Evolutionary conservation across 371 early-diverging fungal species (phyloP).

Genomic region (Syncephalastrum racemosum): DNA sequence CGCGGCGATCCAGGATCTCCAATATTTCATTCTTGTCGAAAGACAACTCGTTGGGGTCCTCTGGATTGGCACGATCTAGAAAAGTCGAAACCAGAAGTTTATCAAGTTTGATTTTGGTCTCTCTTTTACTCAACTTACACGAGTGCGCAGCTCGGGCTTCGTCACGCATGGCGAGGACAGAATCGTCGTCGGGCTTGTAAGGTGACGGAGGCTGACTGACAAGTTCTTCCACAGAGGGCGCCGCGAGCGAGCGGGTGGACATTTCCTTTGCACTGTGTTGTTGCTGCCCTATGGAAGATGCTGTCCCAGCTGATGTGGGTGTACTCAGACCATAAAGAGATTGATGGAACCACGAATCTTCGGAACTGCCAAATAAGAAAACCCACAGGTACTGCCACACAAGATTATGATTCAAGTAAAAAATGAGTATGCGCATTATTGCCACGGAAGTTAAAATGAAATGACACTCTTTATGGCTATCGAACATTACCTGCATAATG

Average conservation of each 20-base stretch:
- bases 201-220: too few relatives aligned
- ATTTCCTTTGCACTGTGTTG: too few relatives aligned
- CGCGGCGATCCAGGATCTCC: conserved; percentile 84
- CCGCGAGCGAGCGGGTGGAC: too few relatives aligned
- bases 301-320: background rate
- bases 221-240: too few relatives aligned
- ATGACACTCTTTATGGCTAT: too few relatives aligned
- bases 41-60: conserved; percentile 88
- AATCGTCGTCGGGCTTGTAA: too few relatives aligned
- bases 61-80: conserved; percentile 76
- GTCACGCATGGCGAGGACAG: background rate
- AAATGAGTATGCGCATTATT: background rate
- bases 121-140: conserved; percentile 3
- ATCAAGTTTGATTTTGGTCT: background rate
- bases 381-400: conserved; percentile 65
- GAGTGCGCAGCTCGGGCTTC: conserved; percentile 6
- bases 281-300: background rate
- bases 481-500: conserved; percentile 48
- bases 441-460: background rate
- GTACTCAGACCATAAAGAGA: conserved; percentile 8
- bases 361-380: conserved; percentile 68
- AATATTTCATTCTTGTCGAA: conserved; percentile 84
- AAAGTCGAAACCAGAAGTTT: background rate
- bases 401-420: conserved; percentile 7
- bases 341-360: conserved; percentile 53